Base-by-base conservation (phyloP, 208 protist species). In the Lotmaria passim region DNA sequence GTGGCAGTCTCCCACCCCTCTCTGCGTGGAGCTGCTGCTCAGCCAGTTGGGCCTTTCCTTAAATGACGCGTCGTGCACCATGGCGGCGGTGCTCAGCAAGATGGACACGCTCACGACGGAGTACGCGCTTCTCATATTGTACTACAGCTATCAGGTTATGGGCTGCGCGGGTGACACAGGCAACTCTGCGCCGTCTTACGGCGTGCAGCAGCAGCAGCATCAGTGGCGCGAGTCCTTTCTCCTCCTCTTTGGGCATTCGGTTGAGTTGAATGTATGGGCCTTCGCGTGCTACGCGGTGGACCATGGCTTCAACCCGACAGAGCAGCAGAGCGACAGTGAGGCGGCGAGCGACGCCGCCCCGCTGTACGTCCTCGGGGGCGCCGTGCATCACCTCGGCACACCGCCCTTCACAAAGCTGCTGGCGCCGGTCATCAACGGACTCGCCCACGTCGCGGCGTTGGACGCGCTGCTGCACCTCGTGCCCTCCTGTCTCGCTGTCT, bases 21-120 rank as follows among this genome's bases (percentile, higher is more conserved):
- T 93, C 46, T 93, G 83, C 51, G 64, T 93, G n/a, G 83, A 93
- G 21, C 56, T 67, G 7, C 66, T 93, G 17, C 79, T 89, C 17
- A 57, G 69, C 19, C 56, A 70, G 31, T 61, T 89, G 39, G 67
- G 81, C 44, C 69, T 80, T 10, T 64, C 72, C 0, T 44, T 61
- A 8, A 64, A 68, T 39, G 68, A 79, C 41, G 50, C 68, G 21
- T 58, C 66, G 15, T 44, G 47, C 23, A 79, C 74, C 19, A 48
- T 90, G 68, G 48, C 74, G 26, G 43, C 51, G 15, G 68, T 84
- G 33, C 53, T 87, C 10, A 39, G 62, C 19, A 70, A 67, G 38
- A 75, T 81, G 59, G 64, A 66, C 34, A 43, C 58, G 33, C 63
- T 87, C 50, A 69, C 64, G 7, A 64, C 83, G 3, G 79, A 72